Conservation (phyloP, 2,329 filamentous ascomycete genomes). For the Allantophomopsis cytisporea region DNA sequence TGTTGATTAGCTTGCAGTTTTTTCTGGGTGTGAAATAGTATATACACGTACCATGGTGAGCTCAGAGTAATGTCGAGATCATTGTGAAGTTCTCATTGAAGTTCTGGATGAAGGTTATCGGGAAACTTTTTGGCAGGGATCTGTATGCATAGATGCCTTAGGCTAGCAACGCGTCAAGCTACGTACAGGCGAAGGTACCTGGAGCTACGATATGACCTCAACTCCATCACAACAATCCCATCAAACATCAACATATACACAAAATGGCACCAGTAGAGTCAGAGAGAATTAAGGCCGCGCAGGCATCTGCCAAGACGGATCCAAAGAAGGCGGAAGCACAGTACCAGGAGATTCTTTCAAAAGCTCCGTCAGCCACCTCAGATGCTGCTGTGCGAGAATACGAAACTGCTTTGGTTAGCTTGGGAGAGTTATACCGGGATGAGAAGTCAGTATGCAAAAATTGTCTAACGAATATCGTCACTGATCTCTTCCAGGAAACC, state of each 20-base stretch:
- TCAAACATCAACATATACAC: conserved; percentile 5
- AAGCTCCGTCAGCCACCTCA: conserved; percentile 66
- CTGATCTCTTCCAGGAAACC: conserved; percentile 44
- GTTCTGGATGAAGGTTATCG: conserved; percentile 3
- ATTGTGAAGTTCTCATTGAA: conserved; percentile 2
- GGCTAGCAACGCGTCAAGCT: conserved; percentile 1
- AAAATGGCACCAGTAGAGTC: conserved; percentile 45
- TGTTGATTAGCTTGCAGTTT: not conserved
- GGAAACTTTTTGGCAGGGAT: conserved; percentile 3
- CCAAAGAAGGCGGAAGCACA: conserved; percentile 73
- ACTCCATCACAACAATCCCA: conserved; percentile 7
- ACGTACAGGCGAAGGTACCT: conserved; percentile 2
- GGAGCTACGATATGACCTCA: conserved; percentile 2
- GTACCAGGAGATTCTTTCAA: conserved; percentile 82
- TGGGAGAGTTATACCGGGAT: conserved; percentile 89
- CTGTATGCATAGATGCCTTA: conserved; percentile 1
- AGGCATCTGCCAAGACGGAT: conserved; percentile 68
- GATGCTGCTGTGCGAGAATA: conserved; percentile 86
- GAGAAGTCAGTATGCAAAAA: conserved; percentile 46
- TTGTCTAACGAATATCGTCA: conserved; percentile 2
- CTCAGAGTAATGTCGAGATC: conserved; percentile 7
- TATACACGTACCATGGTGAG: conserved; percentile 14
- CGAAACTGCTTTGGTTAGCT: conserved; percentile 72
- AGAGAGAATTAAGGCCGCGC: conserved; percentile 71
- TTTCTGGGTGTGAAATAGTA: not conserved